Evolutionary conservation across 208 protist genomes (phyloP).

Genomic region (Wallacemonas sp.): DNA sequence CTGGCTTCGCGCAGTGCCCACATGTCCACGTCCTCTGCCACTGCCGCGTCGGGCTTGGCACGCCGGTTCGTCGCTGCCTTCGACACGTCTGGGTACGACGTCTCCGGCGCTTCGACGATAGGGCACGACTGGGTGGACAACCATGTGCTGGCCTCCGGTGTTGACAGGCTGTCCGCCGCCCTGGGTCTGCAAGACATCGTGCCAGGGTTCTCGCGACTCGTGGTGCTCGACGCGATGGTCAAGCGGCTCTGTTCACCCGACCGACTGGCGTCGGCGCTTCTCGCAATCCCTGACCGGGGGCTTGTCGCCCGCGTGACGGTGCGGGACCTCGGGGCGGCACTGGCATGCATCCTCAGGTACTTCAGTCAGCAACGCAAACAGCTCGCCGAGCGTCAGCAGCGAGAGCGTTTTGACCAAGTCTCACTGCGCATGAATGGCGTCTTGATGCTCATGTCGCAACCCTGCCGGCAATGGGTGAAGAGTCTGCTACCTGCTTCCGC

Average conservation of each 20-base stretch:
- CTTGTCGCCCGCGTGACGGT: slow-evolving; percentile 44
- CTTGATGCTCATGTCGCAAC: slow-evolving; percentile 23
- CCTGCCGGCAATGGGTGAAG: slow-evolving; percentile 24
- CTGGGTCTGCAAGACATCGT: slow-evolving; percentile 34
- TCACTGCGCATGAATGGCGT: slow-evolving; percentile 42
- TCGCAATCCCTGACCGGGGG: slow-evolving; percentile 30
- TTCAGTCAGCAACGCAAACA: slow-evolving; percentile 24
- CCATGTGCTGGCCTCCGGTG: not conserved
- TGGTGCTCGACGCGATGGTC: slow-evolving; percentile 58
- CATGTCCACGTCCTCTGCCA: not conserved
- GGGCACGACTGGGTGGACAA: not conserved
- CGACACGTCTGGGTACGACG: not conserved
- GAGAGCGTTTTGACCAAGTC: slow-evolving; percentile 22
- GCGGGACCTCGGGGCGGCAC: slow-evolving; percentile 16
- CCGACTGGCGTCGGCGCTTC: slow-evolving; percentile 28
- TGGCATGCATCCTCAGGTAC: slow-evolving; percentile 25
- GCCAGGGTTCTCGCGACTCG: slow-evolving; percentile 39
- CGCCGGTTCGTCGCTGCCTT: slow-evolving; percentile 20
- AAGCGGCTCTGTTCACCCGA: slow-evolving; percentile 37
- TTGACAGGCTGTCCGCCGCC: slow-evolving; percentile 20
- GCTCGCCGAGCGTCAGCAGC: slow-evolving; percentile 25
- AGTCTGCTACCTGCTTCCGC: not conserved
- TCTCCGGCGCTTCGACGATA: not conserved
- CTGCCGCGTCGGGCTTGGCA: slow-evolving; percentile 15
- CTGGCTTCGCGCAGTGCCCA: not conserved